A percentile compares a stretch with the other conserved stretches of the same genome.
Conservation (phyloP, 331 rosid species). For the Rosa hybrid region DNA sequence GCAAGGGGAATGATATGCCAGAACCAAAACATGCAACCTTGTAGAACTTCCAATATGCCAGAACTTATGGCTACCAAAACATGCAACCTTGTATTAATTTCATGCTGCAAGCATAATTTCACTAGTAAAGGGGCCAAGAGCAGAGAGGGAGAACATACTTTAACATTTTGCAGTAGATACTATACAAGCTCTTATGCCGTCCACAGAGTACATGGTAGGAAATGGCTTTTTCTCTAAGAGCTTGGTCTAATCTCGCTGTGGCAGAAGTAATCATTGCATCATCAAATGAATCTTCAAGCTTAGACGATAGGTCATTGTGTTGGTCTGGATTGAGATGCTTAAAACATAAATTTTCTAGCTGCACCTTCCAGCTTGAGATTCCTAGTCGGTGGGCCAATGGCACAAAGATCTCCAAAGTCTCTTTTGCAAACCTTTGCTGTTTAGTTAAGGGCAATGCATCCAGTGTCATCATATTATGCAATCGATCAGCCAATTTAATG, state of each 20-base stretch:
- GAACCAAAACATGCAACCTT: neutral
- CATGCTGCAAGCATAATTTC: neutral
- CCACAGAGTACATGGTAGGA: slow-evolving; percentile 85
- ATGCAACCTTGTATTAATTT: neutral
- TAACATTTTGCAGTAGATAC: slow-evolving; percentile 80
- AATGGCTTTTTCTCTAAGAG: slow-evolving; percentile 66
- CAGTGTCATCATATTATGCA: slow-evolving; percentile 91
- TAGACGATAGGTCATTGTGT: slow-evolving; percentile 67
- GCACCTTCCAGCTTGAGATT: slow-evolving; percentile 89
- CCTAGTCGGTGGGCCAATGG: slow-evolving; percentile 95
- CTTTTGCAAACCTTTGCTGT: slow-evolving; percentile 92
- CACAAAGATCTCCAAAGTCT: slow-evolving; percentile 88
- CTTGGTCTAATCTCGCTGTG: slow-evolving; percentile 53
- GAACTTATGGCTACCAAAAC: neutral
- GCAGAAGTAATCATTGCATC: slow-evolving; percentile 78
- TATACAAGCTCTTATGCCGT: slow-evolving; percentile 91
- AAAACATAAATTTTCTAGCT: slow-evolving; percentile 78
- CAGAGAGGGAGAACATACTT: slow-evolving; percentile 50
- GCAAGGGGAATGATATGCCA: neutral
- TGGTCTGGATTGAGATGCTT: slow-evolving; percentile 80
- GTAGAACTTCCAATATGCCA: neutral
- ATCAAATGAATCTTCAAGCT: slow-evolving; percentile 72
- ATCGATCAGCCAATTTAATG: slow-evolving; percentile 86
- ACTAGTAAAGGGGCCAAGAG: neutral
- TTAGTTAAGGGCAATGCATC: slow-evolving; percentile 80